phyloP scores from a whole-genome alignment of 2,329 filamentous ascomycete species.

The Aspergillus sp. region DNA sequence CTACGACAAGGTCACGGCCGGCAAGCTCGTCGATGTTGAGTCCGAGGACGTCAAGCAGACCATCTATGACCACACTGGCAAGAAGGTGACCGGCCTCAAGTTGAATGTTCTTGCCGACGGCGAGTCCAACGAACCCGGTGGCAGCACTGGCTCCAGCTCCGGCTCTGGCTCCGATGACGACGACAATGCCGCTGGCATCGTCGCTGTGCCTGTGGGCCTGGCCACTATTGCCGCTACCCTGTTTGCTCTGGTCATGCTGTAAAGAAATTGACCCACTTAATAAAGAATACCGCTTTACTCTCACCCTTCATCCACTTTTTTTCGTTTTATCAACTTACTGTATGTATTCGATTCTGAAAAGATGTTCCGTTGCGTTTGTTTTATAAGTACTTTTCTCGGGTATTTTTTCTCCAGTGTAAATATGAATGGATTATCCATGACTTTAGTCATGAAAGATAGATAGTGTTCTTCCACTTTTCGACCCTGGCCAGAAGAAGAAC shows the following conservation, averaged over 20 bases:
- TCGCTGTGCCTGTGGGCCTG: conserved; percentile 25
- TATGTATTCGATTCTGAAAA: background rate
- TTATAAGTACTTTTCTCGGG: background rate
- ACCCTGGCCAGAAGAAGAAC: background rate
- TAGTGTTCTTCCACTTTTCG: background rate
- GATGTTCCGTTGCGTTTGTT: background rate
- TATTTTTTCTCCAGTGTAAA: background rate
- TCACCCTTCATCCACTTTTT: background rate
- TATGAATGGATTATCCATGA: background rate
- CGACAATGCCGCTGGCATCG: conserved; percentile 21
- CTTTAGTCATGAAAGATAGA: background rate
- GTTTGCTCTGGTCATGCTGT: conserved; percentile 29
- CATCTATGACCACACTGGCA: conserved; percentile 58
- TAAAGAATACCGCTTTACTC: background rate
- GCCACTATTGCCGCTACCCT: conserved; percentile 26
- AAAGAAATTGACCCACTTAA: conserved; percentile 6
- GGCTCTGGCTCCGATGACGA: conserved; percentile 19
- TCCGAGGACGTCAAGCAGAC: conserved; percentile 56
- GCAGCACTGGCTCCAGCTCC: conserved; percentile 27
- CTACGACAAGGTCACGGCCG: conserved; percentile 62
- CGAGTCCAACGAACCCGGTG: conserved; percentile 57
- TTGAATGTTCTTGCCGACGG: conserved; percentile 55
- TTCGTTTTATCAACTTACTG: background rate
- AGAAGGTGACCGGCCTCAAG: conserved; percentile 61
- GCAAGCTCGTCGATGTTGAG: conserved; percentile 63